Percentiles rank a stretch among this genome's conserved stretches.
Evolutionary conservation across 768 basidiomycete species (phyloP).

Genomic region (Crucibulum laeve): DNA sequence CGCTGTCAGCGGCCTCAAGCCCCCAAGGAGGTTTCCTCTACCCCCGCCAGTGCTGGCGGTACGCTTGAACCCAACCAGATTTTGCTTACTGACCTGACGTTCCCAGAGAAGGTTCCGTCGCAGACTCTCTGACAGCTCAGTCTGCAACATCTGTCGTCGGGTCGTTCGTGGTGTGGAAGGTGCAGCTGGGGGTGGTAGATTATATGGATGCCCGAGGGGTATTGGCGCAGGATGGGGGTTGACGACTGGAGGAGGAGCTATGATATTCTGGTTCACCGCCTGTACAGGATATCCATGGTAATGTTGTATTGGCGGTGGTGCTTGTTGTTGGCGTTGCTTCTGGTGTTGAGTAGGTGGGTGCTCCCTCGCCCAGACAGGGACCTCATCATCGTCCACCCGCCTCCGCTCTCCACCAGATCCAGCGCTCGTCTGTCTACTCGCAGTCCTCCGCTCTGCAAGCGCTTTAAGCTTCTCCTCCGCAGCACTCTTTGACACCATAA

Average conservation of each 20-base stretch:
- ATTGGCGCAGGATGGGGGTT: constrained; percentile 40
- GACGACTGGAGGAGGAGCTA: background rate
- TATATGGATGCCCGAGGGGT: constrained; percentile 64
- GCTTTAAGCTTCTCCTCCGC: constrained; percentile 66
- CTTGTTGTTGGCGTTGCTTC: constrained; percentile 7
- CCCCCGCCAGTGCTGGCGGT: constrained; percentile 23
- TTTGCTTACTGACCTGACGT: constrained; percentile 56
- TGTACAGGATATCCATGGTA: background rate
- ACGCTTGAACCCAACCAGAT: constrained; percentile 32
- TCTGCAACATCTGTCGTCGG: constrained; percentile 76
- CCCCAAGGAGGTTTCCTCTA: constrained; percentile 17
- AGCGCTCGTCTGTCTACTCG: background rate
- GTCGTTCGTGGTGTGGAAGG: constrained; percentile 86
- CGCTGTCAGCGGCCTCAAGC: constrained; percentile 25
- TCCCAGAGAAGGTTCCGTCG: constrained; percentile 81
- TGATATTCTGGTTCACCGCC: constrained; percentile 1
- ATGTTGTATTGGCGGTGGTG: constrained; percentile 4
- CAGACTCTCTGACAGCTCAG: constrained; percentile 82
- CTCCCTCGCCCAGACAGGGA: constrained; percentile 19
- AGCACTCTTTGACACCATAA: constrained; percentile 61
- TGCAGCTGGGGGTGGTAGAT: constrained; percentile 57
- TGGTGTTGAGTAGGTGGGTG: constrained; percentile 5
- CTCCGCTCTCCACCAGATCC: constrained; percentile 1
- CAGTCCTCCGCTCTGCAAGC: constrained; percentile 44
- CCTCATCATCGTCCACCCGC: constrained; percentile 14